Conservation (phyloP, 2,329 filamentous ascomycete species). For the Trichophyton simii region DNA sequence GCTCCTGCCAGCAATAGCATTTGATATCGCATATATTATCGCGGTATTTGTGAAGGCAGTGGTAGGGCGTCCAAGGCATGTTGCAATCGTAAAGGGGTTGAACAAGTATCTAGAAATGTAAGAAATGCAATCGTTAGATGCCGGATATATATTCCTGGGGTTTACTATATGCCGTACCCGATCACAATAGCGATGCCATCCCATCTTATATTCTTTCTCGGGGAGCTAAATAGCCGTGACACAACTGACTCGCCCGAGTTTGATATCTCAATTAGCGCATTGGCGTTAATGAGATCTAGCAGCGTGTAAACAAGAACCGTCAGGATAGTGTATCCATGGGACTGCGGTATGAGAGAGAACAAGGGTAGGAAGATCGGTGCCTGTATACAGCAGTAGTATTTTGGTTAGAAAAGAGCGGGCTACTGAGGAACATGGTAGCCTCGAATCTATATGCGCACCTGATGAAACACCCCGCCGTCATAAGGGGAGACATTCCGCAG, state of each 20-base stretch:
- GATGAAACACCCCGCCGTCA: slow-evolving; percentile 74
- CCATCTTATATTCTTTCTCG: slow-evolving; percentile 62
- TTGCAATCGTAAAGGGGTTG: slow-evolving; percentile 85
- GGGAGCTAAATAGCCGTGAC: slow-evolving; percentile 66
- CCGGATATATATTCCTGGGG: neutral
- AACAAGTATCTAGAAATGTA: slow-evolving; percentile 61
- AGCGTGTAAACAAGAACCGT: slow-evolving; percentile 69
- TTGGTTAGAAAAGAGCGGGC: neutral
- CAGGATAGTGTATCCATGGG: slow-evolving; percentile 53
- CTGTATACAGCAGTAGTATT: slow-evolving; percentile 28
- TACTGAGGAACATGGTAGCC: no score
- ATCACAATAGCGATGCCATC: slow-evolving; percentile 64
- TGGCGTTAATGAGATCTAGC: slow-evolving; percentile 70
- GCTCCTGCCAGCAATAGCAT: slow-evolving; percentile 60
- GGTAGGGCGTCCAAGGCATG: slow-evolving; percentile 80
- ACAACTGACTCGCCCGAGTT: slow-evolving; percentile 64
- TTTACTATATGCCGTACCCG: slow-evolving; percentile 42
- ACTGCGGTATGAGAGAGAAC: slow-evolving; percentile 74
- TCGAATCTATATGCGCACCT: slow-evolving; percentile 30
- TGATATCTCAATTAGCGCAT: slow-evolving; percentile 66
- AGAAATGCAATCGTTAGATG: neutral
- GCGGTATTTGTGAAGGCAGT: slow-evolving; percentile 80
- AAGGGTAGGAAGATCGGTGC: slow-evolving; percentile 82
- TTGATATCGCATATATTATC: slow-evolving; percentile 69
- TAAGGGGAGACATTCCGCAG: slow-evolving; percentile 94